Percentiles rank a stretch among this genome's conserved stretches.
These are phyloP conservation scores for Styphnolobium japonicum DNA, from an alignment of 306 rosid genomes.

Conservation along the genomic window DNA sequence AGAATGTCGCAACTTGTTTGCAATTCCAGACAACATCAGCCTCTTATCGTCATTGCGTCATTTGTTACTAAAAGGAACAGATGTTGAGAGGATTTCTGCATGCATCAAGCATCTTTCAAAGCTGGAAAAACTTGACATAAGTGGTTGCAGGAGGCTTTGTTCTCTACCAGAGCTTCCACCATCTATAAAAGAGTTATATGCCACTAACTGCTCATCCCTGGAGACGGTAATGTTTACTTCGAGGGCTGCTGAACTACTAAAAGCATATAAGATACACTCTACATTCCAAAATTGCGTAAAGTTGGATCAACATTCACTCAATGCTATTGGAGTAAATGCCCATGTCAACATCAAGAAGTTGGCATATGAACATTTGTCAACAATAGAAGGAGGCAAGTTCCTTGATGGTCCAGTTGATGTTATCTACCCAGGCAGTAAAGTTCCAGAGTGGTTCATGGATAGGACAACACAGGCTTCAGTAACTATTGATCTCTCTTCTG, in stretches of 20 bases:
- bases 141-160: neutral
- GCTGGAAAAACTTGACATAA: constrained; percentile 7
- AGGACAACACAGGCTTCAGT: neutral
- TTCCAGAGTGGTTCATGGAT: constrained; percentile 14
- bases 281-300: constrained; percentile 3
- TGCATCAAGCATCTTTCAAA: constrained; percentile 1
- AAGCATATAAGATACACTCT: neutral
- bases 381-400: constrained; percentile 2
- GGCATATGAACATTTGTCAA: constrained; percentile 10
- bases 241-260: neutral
- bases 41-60: neutral
- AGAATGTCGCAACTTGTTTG: neutral
- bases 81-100: neutral
- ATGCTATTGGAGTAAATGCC: neutral
- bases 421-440: constrained; percentile 7
- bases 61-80: neutral
- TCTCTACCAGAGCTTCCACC: constrained; percentile 32
- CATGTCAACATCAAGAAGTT: constrained; percentile 9
- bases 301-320: neutral
- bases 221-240: constrained; percentile 19
- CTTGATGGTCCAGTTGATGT: constrained; percentile 1
- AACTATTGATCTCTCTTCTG: constrained; percentile 1
- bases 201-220: constrained; percentile 27
- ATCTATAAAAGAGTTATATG: constrained; percentile 3
- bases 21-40: constrained; percentile 9